Conservation (phyloP, 768 basidiomycete genomes). For the Boletellus ananiceps region DNA sequence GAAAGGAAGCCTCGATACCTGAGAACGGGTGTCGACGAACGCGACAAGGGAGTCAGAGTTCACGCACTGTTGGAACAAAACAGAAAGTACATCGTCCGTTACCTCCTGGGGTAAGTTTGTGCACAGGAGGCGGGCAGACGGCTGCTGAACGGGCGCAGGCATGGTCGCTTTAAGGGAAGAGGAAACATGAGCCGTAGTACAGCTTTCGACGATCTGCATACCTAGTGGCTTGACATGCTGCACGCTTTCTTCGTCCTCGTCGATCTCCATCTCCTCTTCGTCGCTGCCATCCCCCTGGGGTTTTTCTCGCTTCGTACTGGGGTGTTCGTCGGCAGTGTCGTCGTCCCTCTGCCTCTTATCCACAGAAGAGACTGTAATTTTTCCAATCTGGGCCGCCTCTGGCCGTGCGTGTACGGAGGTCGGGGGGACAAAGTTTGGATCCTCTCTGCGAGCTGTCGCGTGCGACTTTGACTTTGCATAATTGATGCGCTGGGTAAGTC, state of each 20-base stretch:
- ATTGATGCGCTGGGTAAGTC: conserved; percentile 63
- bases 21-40: conserved; percentile 5
- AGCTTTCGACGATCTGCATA: conserved; percentile 34
- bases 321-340: conserved; percentile 48
- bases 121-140: conserved; percentile 63
- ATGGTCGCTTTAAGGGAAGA: conserved; percentile 32
- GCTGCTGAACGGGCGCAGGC: conserved; percentile 49
- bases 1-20: conserved; percentile 84
- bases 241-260: conserved; percentile 73
- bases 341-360: conserved; percentile 71
- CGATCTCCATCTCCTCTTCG: conserved; percentile 92
- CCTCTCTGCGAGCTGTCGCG: conserved; percentile 73
- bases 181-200: conserved; percentile 10
- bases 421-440: conserved; percentile 77
- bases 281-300: conserved; percentile 58
- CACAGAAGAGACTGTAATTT: conserved; percentile 29
- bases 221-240: conserved; percentile 40
- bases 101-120: conserved; percentile 90
- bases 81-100: conserved; percentile 78
- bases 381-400: conserved; percentile 39
- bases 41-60: neutral
- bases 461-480: conserved; percentile 90
- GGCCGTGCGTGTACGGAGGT: conserved; percentile 57
- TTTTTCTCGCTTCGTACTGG: conserved; percentile 65
- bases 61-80: conserved; percentile 88